Base-by-base conservation (phyloP, 352 stramenopile genomes). In the Globisporangium cederbergense region DNA sequence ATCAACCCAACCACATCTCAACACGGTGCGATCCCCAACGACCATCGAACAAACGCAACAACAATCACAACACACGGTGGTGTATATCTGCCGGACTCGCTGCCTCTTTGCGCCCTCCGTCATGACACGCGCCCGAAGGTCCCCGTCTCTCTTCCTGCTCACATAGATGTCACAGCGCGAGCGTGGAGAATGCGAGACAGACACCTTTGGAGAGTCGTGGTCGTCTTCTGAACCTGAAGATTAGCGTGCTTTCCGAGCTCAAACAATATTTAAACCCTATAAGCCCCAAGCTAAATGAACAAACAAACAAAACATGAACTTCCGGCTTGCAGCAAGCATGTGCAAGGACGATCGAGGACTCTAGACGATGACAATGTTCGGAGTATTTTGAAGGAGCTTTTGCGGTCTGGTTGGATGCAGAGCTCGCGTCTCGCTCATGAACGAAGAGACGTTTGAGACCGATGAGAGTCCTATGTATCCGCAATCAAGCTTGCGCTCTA, bases 141-240 rank as follows among this genome's bases (percentile, higher is more conserved):
- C 3, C 13, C 47, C 28, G 13, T 20, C 6, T 38, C 10, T 16
- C 40, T 11, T 25, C 30, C 7, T n/a, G 51, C 32, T 32, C 51
- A 16, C 57, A 62, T 62, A 54, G 57, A 62, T 55, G 57, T 43
- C 51, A 57, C 51, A 57, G 51, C 32, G 30, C 18, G n/a, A 43
- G 51, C 51, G 18, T 30, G 50, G 30, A 45, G 32, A 43, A 58
- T 4, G 14, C 13, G 42, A 55, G 22, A 18, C 20, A 58, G 30
- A 28, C 3, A 9, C 18, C 30, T 4, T 14, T 14, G n/a, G 51
- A 10, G 51, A 40, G 30, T 18, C 30, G 9, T 58, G 30, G 36
- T 45, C 51, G 51, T 28, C 51, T 58, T 43, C 43, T 58, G 45
- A 43, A 38, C 18, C 18, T 18, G 51, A 58, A 58, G 51, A 49